Evolutionary conservation across 768 basidiomycete genomes (phyloP).

Genomic region (Tremella yokohamensis): DNA sequence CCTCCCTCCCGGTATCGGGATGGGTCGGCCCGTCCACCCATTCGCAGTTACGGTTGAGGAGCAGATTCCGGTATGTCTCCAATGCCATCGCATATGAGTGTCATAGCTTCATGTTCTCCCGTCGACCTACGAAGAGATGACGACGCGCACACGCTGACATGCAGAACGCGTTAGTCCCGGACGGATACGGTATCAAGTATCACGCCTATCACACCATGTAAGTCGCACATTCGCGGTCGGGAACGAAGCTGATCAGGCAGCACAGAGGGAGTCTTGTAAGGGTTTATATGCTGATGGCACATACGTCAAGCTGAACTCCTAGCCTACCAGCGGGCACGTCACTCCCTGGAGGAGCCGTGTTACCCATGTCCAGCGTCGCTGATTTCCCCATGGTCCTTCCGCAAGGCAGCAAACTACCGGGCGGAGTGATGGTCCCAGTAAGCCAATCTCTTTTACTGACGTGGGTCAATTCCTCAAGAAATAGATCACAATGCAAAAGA

Average conservation of each 20-base stretch:
- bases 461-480: not conserved
- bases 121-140: not conserved
- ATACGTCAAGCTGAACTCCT: not conserved
- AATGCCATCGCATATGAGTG: too few relatives aligned
- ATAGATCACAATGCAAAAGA: constrained; percentile 4
- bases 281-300: not conserved
- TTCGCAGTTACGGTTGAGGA: constrained; percentile 47
- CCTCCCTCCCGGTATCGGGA: constrained; percentile 35
- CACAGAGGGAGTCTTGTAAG: constrained; percentile 47
- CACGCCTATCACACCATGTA: constrained; percentile 48
- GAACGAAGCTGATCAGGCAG: constrained; percentile 13
- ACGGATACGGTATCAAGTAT: constrained; percentile 48
- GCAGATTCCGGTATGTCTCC: constrained; percentile 33
- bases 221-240: constrained; percentile 5
- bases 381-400: constrained; percentile 47
- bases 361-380: constrained; percentile 43
- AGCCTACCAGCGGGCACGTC: constrained; percentile 42
- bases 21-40: constrained; percentile 42
- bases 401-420: constrained; percentile 41
- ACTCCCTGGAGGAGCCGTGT: constrained; percentile 42
- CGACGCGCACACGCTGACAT: too few relatives aligned
- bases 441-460: constrained; percentile 11
- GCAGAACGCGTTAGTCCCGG: constrained; percentile 45
- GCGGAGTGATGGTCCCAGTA: constrained; percentile 46
- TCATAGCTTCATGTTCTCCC: not conserved